These are phyloP conservation scores for Capsicum rhomboideum DNA, from an alignment of 257 asterid genomes.

Conservation along the genomic window DNA sequence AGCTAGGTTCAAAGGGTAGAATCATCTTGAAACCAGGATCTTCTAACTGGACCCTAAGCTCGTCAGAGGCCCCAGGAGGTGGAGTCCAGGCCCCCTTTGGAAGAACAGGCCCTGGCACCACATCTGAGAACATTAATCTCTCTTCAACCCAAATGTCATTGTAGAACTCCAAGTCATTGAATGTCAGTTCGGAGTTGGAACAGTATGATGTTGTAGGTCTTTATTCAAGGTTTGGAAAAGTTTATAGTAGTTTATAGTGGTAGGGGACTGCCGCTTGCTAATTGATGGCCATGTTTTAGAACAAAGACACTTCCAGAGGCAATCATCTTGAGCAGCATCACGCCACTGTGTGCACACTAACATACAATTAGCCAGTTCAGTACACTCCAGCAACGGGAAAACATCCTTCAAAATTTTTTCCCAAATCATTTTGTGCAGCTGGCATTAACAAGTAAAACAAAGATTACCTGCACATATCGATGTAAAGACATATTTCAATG, in stretches of 20 bases:
- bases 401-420: constrained; percentile 74
- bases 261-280: too few species aligned
- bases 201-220: too few species aligned
- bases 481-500: too few species aligned
- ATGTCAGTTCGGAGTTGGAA: too few species aligned
- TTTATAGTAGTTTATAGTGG: too few species aligned
- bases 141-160: constrained; percentile 81
- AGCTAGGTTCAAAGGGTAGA: constrained; percentile 63
- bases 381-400: constrained; percentile 72
- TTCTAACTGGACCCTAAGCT: too few species aligned
- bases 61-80: too few species aligned
- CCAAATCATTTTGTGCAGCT: constrained; percentile 32
- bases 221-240: constrained; percentile 39
- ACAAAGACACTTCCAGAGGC: constrained; percentile 87
- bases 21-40: constrained; percentile 85
- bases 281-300: constrained; percentile 78
- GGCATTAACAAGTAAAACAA: too few species aligned
- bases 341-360: constrained; percentile 74
- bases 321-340: constrained; percentile 66
- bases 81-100: too few species aligned
- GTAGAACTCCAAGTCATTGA: constrained; percentile 77
- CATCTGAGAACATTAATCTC: constrained; percentile 62
- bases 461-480: too few species aligned
- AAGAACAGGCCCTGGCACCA: constrained; percentile 72
- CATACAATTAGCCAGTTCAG: too few species aligned